phyloP scores from a whole-genome alignment of 352 stramenopile genomes.

The Phytophthora ramorum region DNA sequence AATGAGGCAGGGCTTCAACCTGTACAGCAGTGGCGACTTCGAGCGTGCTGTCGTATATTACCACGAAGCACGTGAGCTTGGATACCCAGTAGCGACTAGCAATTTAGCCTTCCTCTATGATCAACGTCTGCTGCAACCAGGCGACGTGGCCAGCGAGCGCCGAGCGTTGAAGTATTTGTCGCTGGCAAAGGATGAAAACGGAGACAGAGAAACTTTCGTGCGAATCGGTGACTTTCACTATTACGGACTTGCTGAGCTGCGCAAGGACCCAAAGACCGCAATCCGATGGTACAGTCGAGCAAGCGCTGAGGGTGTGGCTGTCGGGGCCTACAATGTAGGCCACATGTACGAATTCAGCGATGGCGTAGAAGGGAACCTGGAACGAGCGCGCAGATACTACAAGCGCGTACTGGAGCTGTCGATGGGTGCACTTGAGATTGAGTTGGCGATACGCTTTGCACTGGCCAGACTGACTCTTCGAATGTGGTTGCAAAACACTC shows the following conservation, averaged over 20 bases:
- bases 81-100: conserved; percentile 67
- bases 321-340: conserved; percentile 77
- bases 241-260: conserved; percentile 64
- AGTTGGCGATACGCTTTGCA: conserved; percentile 48
- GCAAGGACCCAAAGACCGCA: conserved; percentile 38
- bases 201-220: conserved; percentile 67
- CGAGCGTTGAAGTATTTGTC: conserved; percentile 53
- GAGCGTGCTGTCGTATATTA: conserved; percentile 60
- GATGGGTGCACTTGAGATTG: conserved; percentile 29
- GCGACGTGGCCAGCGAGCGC: conserved; percentile 31
- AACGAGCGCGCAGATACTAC: conserved; percentile 73
- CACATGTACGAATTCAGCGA: conserved; percentile 78
- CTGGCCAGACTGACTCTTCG: conserved; percentile 42
- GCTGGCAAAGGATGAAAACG: conserved; percentile 41
- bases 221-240: conserved; percentile 83
- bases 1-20: conserved; percentile 70
- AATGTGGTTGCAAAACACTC: conserved; percentile 38
- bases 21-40: conserved; percentile 55
- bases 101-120: conserved; percentile 86
- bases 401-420: conserved; percentile 59
- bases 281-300: conserved; percentile 77
- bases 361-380: conserved; percentile 53
- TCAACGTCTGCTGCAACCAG: conserved; percentile 42
- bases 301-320: conserved; percentile 61
- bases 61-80: conserved; percentile 68